Conservation (phyloP, 2,329 filamentous ascomycete species). For the Gnomoniopsis sp. region DNA sequence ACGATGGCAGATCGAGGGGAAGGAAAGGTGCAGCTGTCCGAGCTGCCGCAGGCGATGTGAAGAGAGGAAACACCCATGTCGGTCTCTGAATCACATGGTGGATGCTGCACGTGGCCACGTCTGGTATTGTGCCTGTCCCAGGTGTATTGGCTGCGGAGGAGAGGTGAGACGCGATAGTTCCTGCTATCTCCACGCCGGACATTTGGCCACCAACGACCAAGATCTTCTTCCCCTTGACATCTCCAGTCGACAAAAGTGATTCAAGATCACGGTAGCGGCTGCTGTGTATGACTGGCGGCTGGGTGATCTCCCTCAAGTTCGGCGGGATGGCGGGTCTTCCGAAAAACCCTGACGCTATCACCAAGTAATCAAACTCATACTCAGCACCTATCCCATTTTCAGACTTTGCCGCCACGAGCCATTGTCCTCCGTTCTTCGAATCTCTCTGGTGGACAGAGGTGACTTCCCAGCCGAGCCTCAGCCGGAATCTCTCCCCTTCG, state of each 20-base stretch:
- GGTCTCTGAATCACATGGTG: constrained; percentile 69
- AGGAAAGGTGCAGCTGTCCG: constrained; percentile 58
- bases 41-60: constrained; percentile 53
- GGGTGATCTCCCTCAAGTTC: constrained; percentile 30
- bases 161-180: constrained; percentile 66
- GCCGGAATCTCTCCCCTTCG: constrained; percentile 31
- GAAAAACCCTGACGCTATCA: constrained; percentile 77
- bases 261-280: constrained; percentile 59
- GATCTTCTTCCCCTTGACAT: constrained; percentile 53
- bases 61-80: constrained; percentile 67
- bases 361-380: constrained; percentile 64
- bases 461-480: constrained; percentile 49
- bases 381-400: constrained; percentile 36
- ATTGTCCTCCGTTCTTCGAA: constrained; percentile 29
- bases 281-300: constrained; percentile 62
- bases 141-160: constrained; percentile 61
- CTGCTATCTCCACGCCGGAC: constrained; percentile 76
- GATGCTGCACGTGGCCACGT: constrained; percentile 52
- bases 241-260: constrained; percentile 39
- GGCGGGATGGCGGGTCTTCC: constrained; percentile 53
- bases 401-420: constrained; percentile 38
- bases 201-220: constrained; percentile 78
- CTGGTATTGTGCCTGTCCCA: constrained; percentile 33
- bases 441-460: constrained; percentile 32
- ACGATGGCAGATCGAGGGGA: constrained; percentile 69